Conservation (phyloP, 169 alveolate species). For the Cystoisospora suis region DNA sequence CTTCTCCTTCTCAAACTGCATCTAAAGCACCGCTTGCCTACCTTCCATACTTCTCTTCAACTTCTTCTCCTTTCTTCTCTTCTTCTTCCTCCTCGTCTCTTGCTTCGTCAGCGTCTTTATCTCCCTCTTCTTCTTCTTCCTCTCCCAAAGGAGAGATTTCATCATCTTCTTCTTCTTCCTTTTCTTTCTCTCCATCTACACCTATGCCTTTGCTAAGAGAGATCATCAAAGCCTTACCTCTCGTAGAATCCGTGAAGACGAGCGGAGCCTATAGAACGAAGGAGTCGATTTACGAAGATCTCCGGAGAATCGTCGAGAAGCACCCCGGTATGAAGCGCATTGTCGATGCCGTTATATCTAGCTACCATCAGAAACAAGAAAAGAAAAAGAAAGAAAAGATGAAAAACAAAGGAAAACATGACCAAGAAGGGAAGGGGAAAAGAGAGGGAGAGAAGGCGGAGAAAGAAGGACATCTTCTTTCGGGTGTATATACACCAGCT, state of each 20-base stretch:
- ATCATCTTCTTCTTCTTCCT: not conserved
- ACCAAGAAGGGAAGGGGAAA: not conserved
- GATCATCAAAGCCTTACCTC: slow-evolving; percentile 47
- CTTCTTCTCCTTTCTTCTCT: not conserved
- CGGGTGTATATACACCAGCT: no score
- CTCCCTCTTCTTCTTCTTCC: not conserved
- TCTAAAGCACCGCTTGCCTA: not conserved
- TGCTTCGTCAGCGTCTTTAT: not conserved
- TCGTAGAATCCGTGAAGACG: slow-evolving; percentile 36
- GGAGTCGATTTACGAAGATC: slow-evolving; percentile 28
- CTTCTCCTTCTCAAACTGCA: not conserved
- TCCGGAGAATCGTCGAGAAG: slow-evolving; percentile 4
- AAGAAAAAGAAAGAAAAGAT: not conserved
- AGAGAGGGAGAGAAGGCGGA: not conserved
- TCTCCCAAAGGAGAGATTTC: no score
- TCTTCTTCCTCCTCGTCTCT: not conserved
- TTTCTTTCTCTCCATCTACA: not conserved
- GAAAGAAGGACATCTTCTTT: no score
- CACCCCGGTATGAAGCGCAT: slow-evolving; percentile 10
- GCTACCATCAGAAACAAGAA: not conserved
- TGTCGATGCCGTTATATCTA: not conserved
- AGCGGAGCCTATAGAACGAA: slow-evolving; percentile 47
- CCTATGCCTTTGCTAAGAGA: slow-evolving; percentile 55
- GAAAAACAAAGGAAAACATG: not conserved
- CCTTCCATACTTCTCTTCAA: not conserved